Evolutionary conservation across 2,329 filamentous ascomycete genomes (phyloP).

Genomic region (Fusarium sp.): DNA sequence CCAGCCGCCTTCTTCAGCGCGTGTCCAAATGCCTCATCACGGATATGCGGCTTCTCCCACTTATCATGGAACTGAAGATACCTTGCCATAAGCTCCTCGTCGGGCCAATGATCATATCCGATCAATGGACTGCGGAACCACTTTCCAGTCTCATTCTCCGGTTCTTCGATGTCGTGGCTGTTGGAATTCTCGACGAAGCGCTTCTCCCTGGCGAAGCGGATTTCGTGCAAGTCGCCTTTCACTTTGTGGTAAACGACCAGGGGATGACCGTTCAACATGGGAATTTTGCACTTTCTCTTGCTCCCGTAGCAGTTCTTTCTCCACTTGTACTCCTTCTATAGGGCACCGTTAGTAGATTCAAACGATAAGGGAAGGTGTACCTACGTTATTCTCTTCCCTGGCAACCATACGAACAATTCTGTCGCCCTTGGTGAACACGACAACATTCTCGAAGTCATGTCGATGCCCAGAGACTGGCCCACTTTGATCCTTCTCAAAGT

Average conservation of each 20-base stretch:
- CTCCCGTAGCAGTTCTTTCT: not conserved
- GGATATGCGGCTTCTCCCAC: not conserved
- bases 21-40: not conserved
- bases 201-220: slow-evolving; percentile 3
- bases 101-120: not conserved
- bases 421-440: not conserved
- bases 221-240: not conserved
- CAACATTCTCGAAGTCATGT: not conserved
- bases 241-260: not conserved
- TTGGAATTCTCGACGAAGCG: not conserved
- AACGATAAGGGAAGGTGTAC: not conserved
- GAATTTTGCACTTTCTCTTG: not conserved
- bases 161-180: not conserved
- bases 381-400: not conserved
- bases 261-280: not conserved
- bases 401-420: not conserved
- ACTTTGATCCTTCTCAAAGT: rapidly evolving
- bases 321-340: not conserved
- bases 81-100: not conserved
- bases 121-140: not conserved
- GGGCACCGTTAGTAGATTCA: not conserved
- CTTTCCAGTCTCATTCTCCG: not conserved
- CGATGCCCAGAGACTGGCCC: not conserved
- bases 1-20: not conserved
- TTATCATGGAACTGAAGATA: not conserved